phyloP scores from a whole-genome alignment of 768 basidiomycete genomes.

The Pulveroboletus sp. region DNA sequence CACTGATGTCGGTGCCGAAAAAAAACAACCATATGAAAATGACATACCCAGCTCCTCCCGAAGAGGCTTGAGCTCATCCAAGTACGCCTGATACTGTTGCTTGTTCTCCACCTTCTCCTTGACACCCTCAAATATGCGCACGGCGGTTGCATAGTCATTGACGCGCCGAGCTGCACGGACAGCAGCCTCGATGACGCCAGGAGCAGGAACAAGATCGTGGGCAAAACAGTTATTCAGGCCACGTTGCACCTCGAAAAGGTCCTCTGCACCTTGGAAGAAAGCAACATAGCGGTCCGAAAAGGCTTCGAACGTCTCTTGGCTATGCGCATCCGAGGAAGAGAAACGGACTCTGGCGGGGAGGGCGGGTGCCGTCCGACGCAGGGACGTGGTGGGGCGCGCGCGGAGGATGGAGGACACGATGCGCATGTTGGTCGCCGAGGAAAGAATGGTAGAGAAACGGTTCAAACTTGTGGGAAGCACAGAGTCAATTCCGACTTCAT shows the following conservation, averaged over 20 bases:
- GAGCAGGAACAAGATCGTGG: conserved; percentile 91
- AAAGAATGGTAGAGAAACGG: not conserved
- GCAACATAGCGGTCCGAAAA: conserved; percentile 92
- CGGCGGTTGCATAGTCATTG: conserved; percentile 96
- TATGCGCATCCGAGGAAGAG: conserved; percentile 57
- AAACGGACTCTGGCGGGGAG: conserved; percentile 36
- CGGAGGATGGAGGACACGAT: conserved; percentile 64
- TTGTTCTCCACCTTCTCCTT: conserved; percentile 98
- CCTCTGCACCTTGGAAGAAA: conserved; percentile 91
- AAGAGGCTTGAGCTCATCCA: conserved; percentile 85
- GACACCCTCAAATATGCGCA: conserved; percentile 93
- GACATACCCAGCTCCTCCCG: conserved; percentile 86
- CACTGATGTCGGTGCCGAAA: not conserved
- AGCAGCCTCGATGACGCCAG: conserved; percentile 82
- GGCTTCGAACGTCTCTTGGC: conserved; percentile 89
- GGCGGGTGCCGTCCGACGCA: conserved; percentile 43
- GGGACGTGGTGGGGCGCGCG: conserved; percentile 47
- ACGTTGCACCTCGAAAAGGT: conserved; percentile 98
- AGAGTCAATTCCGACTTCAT: conserved; percentile 12
- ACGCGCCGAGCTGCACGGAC: conserved; percentile 86
- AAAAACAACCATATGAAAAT: not conserved
- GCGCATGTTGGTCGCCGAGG: conserved; percentile 45
- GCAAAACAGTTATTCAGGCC: conserved; percentile 99
- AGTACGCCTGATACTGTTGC: conserved; percentile 89
- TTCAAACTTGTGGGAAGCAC: conserved; percentile 10